phyloP scores from a whole-genome alignment of 139 green algal genomes.

The Chlamydomonas sp. region DNA sequence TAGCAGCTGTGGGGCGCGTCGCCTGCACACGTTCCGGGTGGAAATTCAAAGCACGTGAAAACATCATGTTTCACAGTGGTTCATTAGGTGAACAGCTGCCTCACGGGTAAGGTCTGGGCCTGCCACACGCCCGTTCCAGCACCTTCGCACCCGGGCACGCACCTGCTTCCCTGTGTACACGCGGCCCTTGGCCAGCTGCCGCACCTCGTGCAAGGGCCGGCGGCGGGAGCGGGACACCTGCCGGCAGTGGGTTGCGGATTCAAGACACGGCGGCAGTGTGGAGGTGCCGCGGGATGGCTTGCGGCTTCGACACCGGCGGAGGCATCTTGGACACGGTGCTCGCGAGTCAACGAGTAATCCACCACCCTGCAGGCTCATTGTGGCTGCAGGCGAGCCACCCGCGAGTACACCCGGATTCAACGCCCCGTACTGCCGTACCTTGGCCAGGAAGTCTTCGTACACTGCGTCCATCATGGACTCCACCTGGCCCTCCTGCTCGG shows the following conservation, averaged over 20 bases:
- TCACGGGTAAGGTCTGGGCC: no score
- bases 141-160: no score
- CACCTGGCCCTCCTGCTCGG: constrained; percentile 38
- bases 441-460: constrained; percentile 87
- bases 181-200: constrained; percentile 76
- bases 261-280: not conserved
- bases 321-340: no score
- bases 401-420: not conserved
- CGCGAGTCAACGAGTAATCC: no score
- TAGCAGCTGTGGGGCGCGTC: no score
- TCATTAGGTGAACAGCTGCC: no score
- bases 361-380: no score
- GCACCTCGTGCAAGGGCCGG: constrained; percentile 48
- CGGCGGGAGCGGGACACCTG: constrained; percentile 55
- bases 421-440: constrained; percentile 7
- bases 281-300: not conserved
- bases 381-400: not conserved
- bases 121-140: no score
- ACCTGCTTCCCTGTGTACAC: constrained; percentile 81
- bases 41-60: no score
- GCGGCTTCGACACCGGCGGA: not conserved
- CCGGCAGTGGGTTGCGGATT: not conserved
- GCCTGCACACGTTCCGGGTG: no score
- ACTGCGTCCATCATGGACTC: constrained; percentile 58
- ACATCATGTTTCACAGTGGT: no score